These are phyloP conservation scores for Picochlorum sp. DNA, from an alignment of 139 green algal species.

Conservation along the genomic window DNA sequence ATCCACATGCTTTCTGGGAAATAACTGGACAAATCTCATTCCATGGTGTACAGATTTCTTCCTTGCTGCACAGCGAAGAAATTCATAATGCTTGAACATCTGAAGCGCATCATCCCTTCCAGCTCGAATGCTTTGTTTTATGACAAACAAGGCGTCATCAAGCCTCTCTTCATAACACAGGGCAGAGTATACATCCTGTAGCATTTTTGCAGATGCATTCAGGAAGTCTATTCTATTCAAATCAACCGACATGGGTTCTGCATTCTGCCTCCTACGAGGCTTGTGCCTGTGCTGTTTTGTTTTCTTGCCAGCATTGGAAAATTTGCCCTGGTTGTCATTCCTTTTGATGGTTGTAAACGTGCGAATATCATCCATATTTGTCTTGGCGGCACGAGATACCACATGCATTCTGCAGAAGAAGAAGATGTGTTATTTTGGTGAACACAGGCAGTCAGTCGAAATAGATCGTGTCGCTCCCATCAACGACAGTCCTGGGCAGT, in stretches of 20 bases:
- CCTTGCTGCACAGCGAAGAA: constrained; percentile 23
- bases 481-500: no score
- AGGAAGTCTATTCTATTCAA: background rate
- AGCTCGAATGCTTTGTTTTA: constrained; percentile 38
- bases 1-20: constrained; percentile 41
- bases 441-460: no score
- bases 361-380: background rate
- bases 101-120: constrained; percentile 23
- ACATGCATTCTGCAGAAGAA: no score
- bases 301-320: background rate
- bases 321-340: background rate
- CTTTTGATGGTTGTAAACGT: background rate
- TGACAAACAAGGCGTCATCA: constrained; percentile 32
- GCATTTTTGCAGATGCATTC: background rate
- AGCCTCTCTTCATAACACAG: constrained; percentile 15
- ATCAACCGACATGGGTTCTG: background rate
- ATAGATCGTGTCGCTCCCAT: no score
- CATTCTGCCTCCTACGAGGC: background rate
- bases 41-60: constrained; percentile 22
- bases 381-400: background rate
- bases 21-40: constrained; percentile 45
- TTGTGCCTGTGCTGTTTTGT: background rate
- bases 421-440: no score
- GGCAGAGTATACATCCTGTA: constrained; percentile 8
- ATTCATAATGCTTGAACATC: constrained; percentile 40